These are phyloP conservation scores for Hirschfeldia incana DNA, from an alignment of 345 rosid genomes.

Conservation along the genomic window DNA sequence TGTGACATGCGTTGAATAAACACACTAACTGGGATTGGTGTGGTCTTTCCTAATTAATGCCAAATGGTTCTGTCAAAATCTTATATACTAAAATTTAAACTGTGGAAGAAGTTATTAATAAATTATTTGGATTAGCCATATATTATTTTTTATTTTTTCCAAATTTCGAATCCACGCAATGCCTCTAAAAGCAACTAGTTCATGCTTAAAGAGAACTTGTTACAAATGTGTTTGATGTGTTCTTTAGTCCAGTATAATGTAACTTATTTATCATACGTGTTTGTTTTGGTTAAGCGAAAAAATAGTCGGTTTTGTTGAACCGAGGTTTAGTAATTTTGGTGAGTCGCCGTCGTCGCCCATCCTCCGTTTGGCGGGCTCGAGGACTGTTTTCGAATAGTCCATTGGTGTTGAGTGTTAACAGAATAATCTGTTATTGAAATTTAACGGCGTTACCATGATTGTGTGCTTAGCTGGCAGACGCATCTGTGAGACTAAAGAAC, in stretches of 20 bases:
- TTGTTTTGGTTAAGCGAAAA: slow-evolving; percentile 5
- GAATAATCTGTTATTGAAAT: slow-evolving; percentile 18
- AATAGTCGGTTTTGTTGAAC: slow-evolving; percentile 15
- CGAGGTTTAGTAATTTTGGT: slow-evolving; percentile 5
- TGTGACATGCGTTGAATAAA: slow-evolving; percentile 25
- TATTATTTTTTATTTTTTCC: no score
- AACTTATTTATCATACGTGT: background rate
- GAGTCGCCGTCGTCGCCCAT: slow-evolving; percentile 24
- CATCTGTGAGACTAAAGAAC: slow-evolving; percentile 8
- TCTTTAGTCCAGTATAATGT: no score
- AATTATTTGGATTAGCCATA: background rate
- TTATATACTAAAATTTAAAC: background rate
- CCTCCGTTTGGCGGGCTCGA: slow-evolving; percentile 33
- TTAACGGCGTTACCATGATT: slow-evolving; percentile 26
- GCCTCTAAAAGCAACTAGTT: background rate
- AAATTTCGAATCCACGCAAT: background rate
- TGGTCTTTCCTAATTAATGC: slow-evolving; percentile 27
- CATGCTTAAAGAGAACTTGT: background rate
- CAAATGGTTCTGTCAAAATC: slow-evolving; percentile 14
- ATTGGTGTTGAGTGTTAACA: slow-evolving; percentile 27
- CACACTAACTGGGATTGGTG: slow-evolving; percentile 5
- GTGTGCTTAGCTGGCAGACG: slow-evolving; percentile 34
- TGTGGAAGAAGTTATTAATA: background rate
- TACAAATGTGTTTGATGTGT: background rate
- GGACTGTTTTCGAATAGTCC: slow-evolving; percentile 17